Evolutionary conservation across 805 yeast species (phyloP).

Genomic region (Myxozyma kluyveri): DNA sequence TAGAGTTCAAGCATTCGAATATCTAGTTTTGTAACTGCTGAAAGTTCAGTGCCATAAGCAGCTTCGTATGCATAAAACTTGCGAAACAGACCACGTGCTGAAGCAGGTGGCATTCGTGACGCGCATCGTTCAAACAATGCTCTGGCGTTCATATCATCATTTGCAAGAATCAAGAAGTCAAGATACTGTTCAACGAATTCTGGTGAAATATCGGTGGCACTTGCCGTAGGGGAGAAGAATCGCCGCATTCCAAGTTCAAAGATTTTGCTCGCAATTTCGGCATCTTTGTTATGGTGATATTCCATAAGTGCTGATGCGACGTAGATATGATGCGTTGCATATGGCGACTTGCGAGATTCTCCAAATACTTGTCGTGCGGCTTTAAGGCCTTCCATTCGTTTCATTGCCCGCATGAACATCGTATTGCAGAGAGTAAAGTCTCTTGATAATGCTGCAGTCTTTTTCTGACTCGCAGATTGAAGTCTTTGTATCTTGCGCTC

Average conservation of each 20-base stretch:
- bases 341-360: conserved; percentile 61
- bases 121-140: conserved; percentile 78
- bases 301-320: conserved; percentile 83
- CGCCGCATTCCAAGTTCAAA: conserved; percentile 74
- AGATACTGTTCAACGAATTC: conserved; percentile 64
- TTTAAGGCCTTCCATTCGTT: conserved; percentile 62
- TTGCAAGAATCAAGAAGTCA: conserved; percentile 63
- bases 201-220: not conserved
- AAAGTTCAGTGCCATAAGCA: conserved; percentile 60
- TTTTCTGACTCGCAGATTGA: conserved; percentile 24
- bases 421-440: conserved; percentile 65
- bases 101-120: conserved; percentile 49
- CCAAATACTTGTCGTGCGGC: conserved; percentile 74
- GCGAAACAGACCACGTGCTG: conserved; percentile 48
- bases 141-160: conserved; percentile 72
- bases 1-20: conserved; percentile 62
- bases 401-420: conserved; percentile 66
- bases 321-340: conserved; percentile 69
- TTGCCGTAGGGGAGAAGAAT: conserved; percentile 52
- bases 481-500: conserved; percentile 20
- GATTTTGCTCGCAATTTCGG: conserved; percentile 67
- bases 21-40: conserved; percentile 64
- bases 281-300: conserved; percentile 53
- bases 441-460: conserved; percentile 35
- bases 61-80: conserved; percentile 67